These are phyloP conservation scores for Fomitiporia mediterranea DNA, from an alignment of 1,284 basidiomycete species.

Conservation along the genomic window DNA sequence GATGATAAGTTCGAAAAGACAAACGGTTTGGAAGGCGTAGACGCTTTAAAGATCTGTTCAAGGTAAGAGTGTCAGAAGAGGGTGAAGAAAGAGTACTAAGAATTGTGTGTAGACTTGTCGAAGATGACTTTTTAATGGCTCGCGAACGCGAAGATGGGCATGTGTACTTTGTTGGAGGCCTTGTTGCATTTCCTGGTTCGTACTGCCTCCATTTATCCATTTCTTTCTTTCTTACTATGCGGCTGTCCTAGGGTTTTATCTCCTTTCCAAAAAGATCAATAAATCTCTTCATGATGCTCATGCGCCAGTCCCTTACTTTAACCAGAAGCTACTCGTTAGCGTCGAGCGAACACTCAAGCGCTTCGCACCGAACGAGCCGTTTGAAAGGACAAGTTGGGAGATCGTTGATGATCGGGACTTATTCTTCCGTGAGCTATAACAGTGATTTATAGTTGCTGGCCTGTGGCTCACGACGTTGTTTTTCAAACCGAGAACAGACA, in stretches of 20 bases:
- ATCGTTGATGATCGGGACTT: slow-evolving; percentile 37
- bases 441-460: neutral
- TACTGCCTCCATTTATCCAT: neutral
- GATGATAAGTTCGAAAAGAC: slow-evolving; percentile 27
- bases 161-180: slow-evolving; percentile 36
- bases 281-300: slow-evolving; percentile 34
- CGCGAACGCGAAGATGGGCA: slow-evolving; percentile 35
- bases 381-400: slow-evolving; percentile 40
- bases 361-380: slow-evolving; percentile 34
- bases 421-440: slow-evolving; percentile 29
- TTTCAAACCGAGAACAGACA: too few relatives aligned
- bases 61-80: slow-evolving; percentile 21
- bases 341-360: slow-evolving; percentile 40
- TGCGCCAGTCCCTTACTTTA: slow-evolving; percentile 36
- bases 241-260: slow-evolving; percentile 31
- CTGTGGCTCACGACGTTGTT: too few relatives aligned
- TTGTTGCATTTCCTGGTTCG: slow-evolving; percentile 36
- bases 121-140: slow-evolving; percentile 40
- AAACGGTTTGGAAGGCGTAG: slow-evolving; percentile 25
- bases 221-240: neutral
- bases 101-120: slow-evolving; percentile 30
- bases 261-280: slow-evolving; percentile 35
- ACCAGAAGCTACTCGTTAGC: slow-evolving; percentile 36
- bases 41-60: slow-evolving; percentile 31
- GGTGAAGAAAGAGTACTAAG: neutral